A percentile compares a stretch with the other conserved stretches of the same genome.
These are phyloP conservation scores for Fraxinus greggii DNA, from an alignment of 305 asterid genomes.

Conservation along the genomic window DNA sequence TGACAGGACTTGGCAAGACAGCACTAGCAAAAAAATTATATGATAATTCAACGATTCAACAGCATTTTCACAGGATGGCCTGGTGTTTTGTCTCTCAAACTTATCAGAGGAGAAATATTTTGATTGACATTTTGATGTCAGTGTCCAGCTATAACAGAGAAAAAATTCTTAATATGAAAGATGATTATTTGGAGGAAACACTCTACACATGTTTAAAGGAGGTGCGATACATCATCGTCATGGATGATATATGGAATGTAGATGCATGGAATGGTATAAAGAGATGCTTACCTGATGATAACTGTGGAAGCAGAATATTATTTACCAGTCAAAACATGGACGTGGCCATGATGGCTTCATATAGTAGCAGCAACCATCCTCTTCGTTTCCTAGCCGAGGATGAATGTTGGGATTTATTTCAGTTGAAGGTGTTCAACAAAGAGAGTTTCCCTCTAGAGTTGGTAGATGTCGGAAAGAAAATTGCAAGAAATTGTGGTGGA, in stretches of 20 bases:
- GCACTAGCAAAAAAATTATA: slow-evolving; percentile 17
- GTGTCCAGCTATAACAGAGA: not conserved
- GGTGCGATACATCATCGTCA: slow-evolving; percentile 8
- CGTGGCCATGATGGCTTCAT: not conserved
- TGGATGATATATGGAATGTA: slow-evolving; percentile 26
- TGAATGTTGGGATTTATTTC: not conserved
- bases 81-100: slow-evolving; percentile 15
- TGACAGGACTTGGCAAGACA: slow-evolving; percentile 23
- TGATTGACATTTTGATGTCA: slow-evolving; percentile 19
- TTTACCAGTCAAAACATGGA: slow-evolving; percentile 8
- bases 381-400: not conserved
- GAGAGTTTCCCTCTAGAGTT: not conserved
- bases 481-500: slow-evolving; percentile 17
- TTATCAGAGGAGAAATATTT: not conserved
- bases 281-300: not conserved
- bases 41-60: not conserved
- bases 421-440: not conserved
- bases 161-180: not conserved
- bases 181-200: not conserved
- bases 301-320: slow-evolving; percentile 10
- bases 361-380: not conserved
- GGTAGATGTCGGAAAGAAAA: not conserved
- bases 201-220: not conserved
- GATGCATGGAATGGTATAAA: not conserved
- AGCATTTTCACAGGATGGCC: not conserved